These are phyloP conservation scores for Trichoderma pleuroti DNA, from an alignment of 2,329 filamentous ascomycete species.

Conservation along the genomic window DNA sequence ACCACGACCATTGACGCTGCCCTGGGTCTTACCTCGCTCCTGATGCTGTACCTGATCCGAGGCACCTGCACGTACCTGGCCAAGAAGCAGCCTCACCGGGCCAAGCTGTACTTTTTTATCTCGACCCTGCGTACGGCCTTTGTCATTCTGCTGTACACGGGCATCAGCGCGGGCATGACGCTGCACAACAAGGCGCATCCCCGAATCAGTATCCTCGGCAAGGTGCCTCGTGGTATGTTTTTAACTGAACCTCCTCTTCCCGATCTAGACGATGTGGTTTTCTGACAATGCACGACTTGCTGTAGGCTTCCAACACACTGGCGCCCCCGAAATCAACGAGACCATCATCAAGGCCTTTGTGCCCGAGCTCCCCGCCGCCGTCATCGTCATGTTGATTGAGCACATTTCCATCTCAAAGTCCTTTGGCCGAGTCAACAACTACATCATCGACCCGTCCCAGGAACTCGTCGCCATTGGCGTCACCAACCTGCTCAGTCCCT, in stretches of 20 bases:
- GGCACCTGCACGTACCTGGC: conserved; percentile 59
- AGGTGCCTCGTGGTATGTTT: conserved; percentile 66
- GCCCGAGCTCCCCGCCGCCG: conserved; percentile 64
- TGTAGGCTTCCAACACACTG: conserved; percentile 67
- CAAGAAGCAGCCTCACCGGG: conserved; percentile 61
- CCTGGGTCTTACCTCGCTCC: conserved; percentile 66
- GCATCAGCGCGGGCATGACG: conserved; percentile 71
- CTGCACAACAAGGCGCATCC: conserved; percentile 54
- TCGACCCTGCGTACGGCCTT: conserved; percentile 76
- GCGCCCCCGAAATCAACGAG: conserved; percentile 58
- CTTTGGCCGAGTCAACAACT: conserved; percentile 77
- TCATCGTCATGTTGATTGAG: conserved; percentile 77
- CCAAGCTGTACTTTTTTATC: conserved; percentile 73
- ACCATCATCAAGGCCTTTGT: conserved; percentile 61
- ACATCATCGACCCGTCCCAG: conserved; percentile 75
- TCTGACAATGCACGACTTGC: not conserved
- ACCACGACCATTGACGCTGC: conserved; percentile 64
- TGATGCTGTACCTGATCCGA: conserved; percentile 66
- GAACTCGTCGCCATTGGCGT: conserved; percentile 76
- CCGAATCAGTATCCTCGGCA: conserved; percentile 61
- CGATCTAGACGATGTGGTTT: not conserved
- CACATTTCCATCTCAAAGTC: conserved; percentile 82
- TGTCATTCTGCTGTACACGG: conserved; percentile 74
- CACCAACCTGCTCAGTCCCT: conserved; percentile 70
- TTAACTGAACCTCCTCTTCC: too few relatives aligned